Conservation (phyloP, 768 basidiomycete genomes). For the Pleurotus djamor region DNA sequence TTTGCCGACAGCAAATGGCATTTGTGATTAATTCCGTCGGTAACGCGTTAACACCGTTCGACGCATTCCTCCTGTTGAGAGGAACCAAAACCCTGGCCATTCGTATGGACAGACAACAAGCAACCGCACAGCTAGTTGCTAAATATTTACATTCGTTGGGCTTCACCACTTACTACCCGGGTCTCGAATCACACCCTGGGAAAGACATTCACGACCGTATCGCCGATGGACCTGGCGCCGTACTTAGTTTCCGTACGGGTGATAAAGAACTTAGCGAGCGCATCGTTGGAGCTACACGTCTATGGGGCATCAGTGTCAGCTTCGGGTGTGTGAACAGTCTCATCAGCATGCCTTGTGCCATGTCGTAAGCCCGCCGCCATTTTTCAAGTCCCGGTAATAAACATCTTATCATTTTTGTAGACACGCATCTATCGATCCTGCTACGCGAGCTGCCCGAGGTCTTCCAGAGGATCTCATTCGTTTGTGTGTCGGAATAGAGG, state of each 20-base stretch:
- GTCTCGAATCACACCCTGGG: slow-evolving; percentile 77
- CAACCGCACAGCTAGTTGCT: slow-evolving; percentile 80
- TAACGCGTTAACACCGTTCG: slow-evolving; percentile 92
- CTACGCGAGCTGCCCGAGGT: slow-evolving; percentile 92
- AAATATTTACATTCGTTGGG: slow-evolving; percentile 82
- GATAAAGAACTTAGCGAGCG: slow-evolving; percentile 88
- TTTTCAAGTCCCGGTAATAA: slow-evolving; percentile 5
- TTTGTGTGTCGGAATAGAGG: slow-evolving; percentile 97
- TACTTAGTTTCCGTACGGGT: slow-evolving; percentile 92
- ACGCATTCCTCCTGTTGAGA: slow-evolving; percentile 93
- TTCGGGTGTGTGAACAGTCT: slow-evolving; percentile 98
- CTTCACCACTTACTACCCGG: slow-evolving; percentile 92
- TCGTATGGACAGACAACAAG: slow-evolving; percentile 93
- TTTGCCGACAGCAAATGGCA: slow-evolving; percentile 65
- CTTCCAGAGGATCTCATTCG: slow-evolving; percentile 99
- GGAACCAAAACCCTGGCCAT: slow-evolving; percentile 96
- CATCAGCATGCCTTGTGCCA: slow-evolving; percentile 98
- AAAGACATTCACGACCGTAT: slow-evolving; percentile 89
- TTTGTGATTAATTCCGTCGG: slow-evolving; percentile 94
- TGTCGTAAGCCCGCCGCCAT: slow-evolving; percentile 79
- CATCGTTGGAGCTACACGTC: slow-evolving; percentile 86
- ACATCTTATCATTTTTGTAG: slow-evolving; percentile 35
- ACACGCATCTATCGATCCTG: slow-evolving; percentile 96
- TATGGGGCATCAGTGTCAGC: slow-evolving; percentile 98
- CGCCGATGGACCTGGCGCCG: slow-evolving; percentile 89